phyloP scores from a whole-genome alignment of 768 basidiomycete genomes.

The Favolaschia claudopus region DNA sequence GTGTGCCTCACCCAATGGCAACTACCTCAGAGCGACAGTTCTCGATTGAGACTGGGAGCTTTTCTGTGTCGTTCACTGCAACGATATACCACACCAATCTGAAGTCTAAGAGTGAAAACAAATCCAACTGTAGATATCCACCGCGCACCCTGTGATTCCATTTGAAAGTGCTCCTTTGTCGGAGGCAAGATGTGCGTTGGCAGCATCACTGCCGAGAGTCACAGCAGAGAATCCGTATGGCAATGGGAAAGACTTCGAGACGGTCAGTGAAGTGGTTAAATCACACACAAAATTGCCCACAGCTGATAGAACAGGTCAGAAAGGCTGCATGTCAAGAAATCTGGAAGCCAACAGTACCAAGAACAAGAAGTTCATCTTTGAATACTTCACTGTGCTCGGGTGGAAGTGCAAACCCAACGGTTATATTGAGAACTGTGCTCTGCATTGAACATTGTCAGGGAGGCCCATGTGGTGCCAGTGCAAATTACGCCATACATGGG shows the following conservation, averaged over 20 bases:
- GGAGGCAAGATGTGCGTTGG: too few relatives aligned
- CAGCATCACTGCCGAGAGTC: neutral
- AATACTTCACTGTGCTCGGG: neutral
- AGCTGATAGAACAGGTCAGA: neutral
- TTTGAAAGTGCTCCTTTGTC: neutral
- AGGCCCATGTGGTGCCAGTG: neutral
- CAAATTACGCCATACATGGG: neutral
- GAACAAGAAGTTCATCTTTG: neutral
- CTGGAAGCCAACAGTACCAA: neutral
- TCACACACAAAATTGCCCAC: neutral
- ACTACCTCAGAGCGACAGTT: too few relatives aligned
- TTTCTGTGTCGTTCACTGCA: too few relatives aligned
- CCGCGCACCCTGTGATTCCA: neutral
- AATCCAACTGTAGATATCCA: too few relatives aligned
- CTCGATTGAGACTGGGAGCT: too few relatives aligned
- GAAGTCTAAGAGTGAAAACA: too few relatives aligned
- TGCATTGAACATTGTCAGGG: too few relatives aligned
- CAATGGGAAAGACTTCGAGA: neutral
- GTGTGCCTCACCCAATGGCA: neutral
- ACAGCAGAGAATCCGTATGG: conserved; percentile 10
- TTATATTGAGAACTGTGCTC: neutral
- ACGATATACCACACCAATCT: too few relatives aligned
- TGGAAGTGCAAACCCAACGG: conserved; percentile 4
- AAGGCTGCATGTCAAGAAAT: neutral
- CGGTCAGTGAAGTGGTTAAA: neutral